A percentile compares a stretch with the other conserved stretches of the same genome.
Evolutionary conservation across 83 land plant species (phyloP).

Genomic region (Diphasiastrum complanatum): DNA sequence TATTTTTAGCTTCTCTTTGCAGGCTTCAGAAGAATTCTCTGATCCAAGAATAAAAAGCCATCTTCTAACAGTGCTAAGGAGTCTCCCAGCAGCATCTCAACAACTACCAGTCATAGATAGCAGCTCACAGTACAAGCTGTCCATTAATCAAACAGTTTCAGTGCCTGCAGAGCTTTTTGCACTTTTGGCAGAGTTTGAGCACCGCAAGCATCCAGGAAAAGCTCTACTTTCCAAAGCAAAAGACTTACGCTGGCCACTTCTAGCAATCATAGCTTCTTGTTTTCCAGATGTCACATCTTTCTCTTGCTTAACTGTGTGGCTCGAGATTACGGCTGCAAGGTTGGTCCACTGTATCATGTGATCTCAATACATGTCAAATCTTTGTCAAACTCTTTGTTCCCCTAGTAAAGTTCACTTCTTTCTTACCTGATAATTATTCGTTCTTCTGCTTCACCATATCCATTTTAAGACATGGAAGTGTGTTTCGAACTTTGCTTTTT

Average conservation of each 20-base stretch:
- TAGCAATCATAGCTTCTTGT: constrained; percentile 92
- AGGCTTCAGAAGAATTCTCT: constrained; percentile 81
- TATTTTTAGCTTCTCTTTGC: too few species aligned
- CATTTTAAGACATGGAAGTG: too few species aligned
- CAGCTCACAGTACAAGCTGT: constrained; percentile 11
- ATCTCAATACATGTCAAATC: too few species aligned
- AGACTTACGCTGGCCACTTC: constrained; percentile 81
- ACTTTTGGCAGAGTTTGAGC: constrained; percentile 83
- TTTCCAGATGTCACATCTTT: constrained; percentile 75
- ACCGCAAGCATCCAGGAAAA: constrained; percentile 58
- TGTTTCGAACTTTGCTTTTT: too few species aligned
- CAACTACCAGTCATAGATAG: constrained; percentile 18
- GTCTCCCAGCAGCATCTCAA: constrained; percentile 49
- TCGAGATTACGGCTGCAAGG: constrained; percentile 96
- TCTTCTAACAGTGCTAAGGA: constrained; percentile 68
- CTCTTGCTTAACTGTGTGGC: constrained; percentile 90
- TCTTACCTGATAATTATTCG: too few species aligned
- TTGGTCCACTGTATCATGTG: too few species aligned
- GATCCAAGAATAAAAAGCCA: constrained; percentile 71
- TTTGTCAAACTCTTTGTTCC: too few species aligned
- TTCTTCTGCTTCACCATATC: too few species aligned
- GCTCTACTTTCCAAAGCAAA: constrained; percentile 71
- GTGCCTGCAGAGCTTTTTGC: constrained; percentile 68
- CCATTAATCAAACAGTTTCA: constrained; percentile 19
- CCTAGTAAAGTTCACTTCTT: too few species aligned